Evolutionary conservation across 352 stramenopile genomes (phyloP), one percentile per base, ranked within the genome.

Genomic region (Pythium chondricola): DNA sequence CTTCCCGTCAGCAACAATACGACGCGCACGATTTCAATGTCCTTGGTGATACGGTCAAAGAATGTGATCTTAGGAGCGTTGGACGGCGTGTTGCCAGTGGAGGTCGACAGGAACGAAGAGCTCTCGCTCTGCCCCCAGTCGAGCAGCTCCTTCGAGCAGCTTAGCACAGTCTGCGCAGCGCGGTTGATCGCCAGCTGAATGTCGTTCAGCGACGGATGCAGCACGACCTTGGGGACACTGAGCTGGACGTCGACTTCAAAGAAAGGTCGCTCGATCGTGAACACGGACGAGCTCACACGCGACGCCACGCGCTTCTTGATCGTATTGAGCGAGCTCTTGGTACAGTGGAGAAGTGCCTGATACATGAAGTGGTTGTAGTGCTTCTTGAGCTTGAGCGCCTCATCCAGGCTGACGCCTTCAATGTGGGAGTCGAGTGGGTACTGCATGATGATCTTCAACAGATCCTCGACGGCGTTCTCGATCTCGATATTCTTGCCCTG

Each of bases 331-430:
- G 93, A 98, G 59, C 98, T 98, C 67, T 99, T 99, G 13, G 93
- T 97, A 55, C 95, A 98, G 63, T 98, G 93, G 6, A 99, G 66
- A 43, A 98, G 71, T 37, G 95, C 95, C 62, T 97, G 92, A 57
- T 99, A 99, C 93, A 99, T 98, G 56, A 98, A 98, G 67, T 99
- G 93, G 67, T 98, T 98, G 81, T 99, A 99, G 68, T 99, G 96
- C 56, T 97, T 95, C 56, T 97, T 97, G 16, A 99, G 79, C 64
- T 98, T 98, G 46, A 88, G 71, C 9, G 97, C 80, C 58, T 99
- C 96, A 21, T 98, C 90, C 45, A 92, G 82, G 0, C 81, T 92
- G 11, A 98, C 89, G 8, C 69, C 67, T 47, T 98, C 94, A 27
- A 97, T 94, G 58, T 98, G 93, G 21, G 93, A 96, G 59, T 98